Base-by-base conservation (phyloP, 768 basidiomycete species). In the Brasilioporus rufonigricans region DNA sequence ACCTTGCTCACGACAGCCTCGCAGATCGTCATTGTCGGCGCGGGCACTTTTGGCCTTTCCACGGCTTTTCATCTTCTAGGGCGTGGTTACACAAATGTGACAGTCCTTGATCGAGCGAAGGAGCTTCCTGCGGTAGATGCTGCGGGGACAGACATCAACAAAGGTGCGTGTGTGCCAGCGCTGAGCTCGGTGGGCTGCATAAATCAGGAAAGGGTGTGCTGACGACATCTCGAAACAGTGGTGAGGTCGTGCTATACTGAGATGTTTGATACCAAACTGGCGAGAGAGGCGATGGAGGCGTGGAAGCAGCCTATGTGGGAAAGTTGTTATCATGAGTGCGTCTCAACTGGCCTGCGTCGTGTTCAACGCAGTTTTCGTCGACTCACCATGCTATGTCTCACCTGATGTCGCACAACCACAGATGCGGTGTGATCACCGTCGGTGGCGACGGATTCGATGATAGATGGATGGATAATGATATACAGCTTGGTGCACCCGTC, bases 1-100 rank as follows among this genome's bases (percentile, higher is more conserved):
- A n/a, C n/a, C 31, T 29, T 38, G 5, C 50, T 61, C 33, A 40
- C 50, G 44, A 54, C 44, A n/a, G 11, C 55, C 35, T 62, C 67
- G 5, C 60, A 47, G 36, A 56, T 69, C 43, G 64, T 93, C 49
- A 85, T 94, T 56, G 76, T 92, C 40, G 92, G 92, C 26, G 86
- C 89, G 38, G 92, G 92, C 5, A 85, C 85, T 59, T 95, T 95
- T 67, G 94, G 94, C 7, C 74, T 91, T 47, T 94, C 92, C 18
- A 89, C 94, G 0, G 94, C 93, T 2, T 80, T 84, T 60, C 84
- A 91, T 66, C 83, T 96, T 48, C 75, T 95, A 46, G 68, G 74
- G 51, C 74, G 85, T 55, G 87, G 89, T 18, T 93, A 85, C 71
- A 76, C 70, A 16, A 64, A 85, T 53, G 79, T 96, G 58, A 90